Percentiles rank a stretch among this genome's conserved stretches.
phyloP scores from a whole-genome alignment of 179 eudicot genomes.

The Drosera spatulata region DNA sequence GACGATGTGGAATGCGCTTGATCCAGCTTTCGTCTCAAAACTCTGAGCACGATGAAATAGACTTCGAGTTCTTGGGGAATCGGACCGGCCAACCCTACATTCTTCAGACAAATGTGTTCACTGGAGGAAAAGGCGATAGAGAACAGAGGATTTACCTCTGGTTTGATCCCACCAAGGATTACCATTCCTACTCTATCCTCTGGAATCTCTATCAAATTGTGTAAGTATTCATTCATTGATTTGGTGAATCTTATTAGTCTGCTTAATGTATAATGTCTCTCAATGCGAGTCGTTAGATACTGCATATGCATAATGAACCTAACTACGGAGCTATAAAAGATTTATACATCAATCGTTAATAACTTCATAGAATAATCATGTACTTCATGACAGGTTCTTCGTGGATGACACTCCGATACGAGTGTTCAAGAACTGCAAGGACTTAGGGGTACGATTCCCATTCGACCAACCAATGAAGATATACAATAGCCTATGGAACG shows the following conservation, averaged over 20 bases:
- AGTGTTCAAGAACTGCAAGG: slow-evolving; percentile 58
- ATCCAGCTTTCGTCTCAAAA: slow-evolving; percentile 61
- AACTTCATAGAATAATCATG: neutral
- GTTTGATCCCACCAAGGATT: slow-evolving; percentile 72
- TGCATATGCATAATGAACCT: too few relatives aligned
- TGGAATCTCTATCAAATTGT: slow-evolving; percentile 72
- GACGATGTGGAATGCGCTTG: too few relatives aligned
- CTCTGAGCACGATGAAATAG: slow-evolving; percentile 78
- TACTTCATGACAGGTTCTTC: slow-evolving; percentile 26
- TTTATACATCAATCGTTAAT: too few relatives aligned
- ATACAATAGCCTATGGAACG: slow-evolving; percentile 63
- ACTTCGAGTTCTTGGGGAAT: slow-evolving; percentile 84
- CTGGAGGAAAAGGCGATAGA: slow-evolving; percentile 66
- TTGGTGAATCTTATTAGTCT: too few relatives aligned
- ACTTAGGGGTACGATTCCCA: slow-evolving; percentile 50
- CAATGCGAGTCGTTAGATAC: too few relatives aligned
- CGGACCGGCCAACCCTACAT: slow-evolving; percentile 71
- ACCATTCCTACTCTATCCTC: slow-evolving; percentile 51
- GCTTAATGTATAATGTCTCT: too few relatives aligned
- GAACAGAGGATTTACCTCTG: slow-evolving; percentile 73
- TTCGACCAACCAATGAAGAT: slow-evolving; percentile 65
- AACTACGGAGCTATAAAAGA: too few relatives aligned
- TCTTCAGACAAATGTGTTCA: slow-evolving; percentile 73
- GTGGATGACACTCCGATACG: slow-evolving; percentile 53
- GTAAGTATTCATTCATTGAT: slow-evolving; percentile 21